Evolutionary conservation across 306 rosid genomes (phyloP), one percentile per base, ranked within the genome.

Genomic region (Morella rubra): DNA sequence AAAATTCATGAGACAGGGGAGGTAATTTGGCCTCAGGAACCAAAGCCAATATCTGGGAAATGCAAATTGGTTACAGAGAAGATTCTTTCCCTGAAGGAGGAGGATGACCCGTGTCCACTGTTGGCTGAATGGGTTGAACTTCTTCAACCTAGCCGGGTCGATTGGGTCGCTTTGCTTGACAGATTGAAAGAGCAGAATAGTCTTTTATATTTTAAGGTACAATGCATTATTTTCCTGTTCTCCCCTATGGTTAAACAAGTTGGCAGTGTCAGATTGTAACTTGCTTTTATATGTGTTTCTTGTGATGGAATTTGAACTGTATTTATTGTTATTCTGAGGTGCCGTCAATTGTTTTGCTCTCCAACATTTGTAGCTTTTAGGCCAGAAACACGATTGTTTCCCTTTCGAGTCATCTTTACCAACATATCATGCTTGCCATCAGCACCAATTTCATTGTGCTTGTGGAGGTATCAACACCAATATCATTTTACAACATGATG

Each of bases 111-210:
- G 66, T 73, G 82, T 70, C 83, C 80, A 2, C 75, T 92, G 73
- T 71, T 95, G 83, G 89, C 87, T 67, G 97, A 90, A 68, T 95
- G 93, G 97, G 75, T 69, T 42, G 97, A 89, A 81, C 89, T 89
- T 84, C 88, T 90, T 18, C 86, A 89, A 77, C 99, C 99, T 45
- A 78, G 77, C 65, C 82, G 92, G 87, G 49, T 84, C 10, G 99
- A 95, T 76, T 95, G 99, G 99, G 73, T 78, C 46, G 32, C 73
- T 79, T 85, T 95, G 45, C 97, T 92, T 77, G 88, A 92, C 61
- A 83, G 75, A 69, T 77, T 95, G 92, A 89, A 89, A 65, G 81
- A 83, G 72, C 64, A 80, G 84, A 90, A 86, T 82, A 69, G 46
- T 44, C 44, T 44, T 56, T 42, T 89, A 74, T 90, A 88, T 85